Evolutionary conservation across 2,329 filamentous ascomycete species (phyloP), one percentile per base, ranked within the genome.

Genomic region (Trichoderma aggressivum): DNA sequence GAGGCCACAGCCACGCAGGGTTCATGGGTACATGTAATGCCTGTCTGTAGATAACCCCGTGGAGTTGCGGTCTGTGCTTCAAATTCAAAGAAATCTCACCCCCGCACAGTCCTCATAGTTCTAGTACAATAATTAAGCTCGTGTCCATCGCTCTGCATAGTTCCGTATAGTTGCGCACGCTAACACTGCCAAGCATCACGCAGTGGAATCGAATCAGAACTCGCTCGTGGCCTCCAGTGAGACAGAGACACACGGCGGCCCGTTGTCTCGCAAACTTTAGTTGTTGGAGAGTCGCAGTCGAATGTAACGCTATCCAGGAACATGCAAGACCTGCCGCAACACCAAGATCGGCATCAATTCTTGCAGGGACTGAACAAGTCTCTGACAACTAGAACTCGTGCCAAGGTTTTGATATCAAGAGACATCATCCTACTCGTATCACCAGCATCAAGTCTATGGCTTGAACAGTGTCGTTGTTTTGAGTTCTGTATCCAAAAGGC

Each of bases 271-370:
- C 56, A 69, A 69, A 36, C 39, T 32, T 32, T 61, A 32, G 53
- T 53, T 60, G 55, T 10, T 67, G 36, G 21, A 60, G 55, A 47
- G 34, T 34, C 14, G 14, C 36, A 36, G 47, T 5, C 24, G 47
- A 34, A 69, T 69, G 56, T 18, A 61, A 61, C 65, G 65, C 65
- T 69, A 24, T 28, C 16, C 65, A 69, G 65, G 65, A 21, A 69
- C 56, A 60, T 34, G 14, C 7, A 8, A 43, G 34, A 47, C 64
- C 24, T 58, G 55, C 21, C 34, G 36, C 56, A 36, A 16, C 43
- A 14, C 21, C 21, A 53, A 53, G 21, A 53, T 24, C 24, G 32
- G 55, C 30, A 5, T 55, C 62, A 12, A 26, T 12, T n/a, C 28
- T 11, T 58, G 6, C n/a, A 61, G 24, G 30, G 6, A 18, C 21